Evolutionary conservation across 208 protist genomes (phyloP).

Genomic region (Leishmania major): DNA sequence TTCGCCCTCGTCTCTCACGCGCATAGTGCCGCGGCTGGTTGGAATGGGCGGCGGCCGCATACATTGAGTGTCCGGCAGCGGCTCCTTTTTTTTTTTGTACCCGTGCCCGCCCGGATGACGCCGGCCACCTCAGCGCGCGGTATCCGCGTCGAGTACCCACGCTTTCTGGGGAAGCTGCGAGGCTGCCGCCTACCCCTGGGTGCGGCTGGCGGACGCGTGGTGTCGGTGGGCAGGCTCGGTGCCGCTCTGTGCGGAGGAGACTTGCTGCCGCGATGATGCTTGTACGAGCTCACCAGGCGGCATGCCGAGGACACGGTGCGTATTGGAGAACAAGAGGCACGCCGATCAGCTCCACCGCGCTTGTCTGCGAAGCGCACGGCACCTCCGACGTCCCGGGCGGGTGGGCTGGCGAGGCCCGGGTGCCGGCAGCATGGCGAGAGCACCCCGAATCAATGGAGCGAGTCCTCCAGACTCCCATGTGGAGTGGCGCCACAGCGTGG

Average conservation of each 20-base stretch:
- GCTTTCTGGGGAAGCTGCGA: not conserved
- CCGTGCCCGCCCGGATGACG: not conserved
- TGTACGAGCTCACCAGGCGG: not conserved
- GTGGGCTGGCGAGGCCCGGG: not conserved
- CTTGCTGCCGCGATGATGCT: not conserved
- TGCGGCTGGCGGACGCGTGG: not conserved
- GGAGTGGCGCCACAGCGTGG: not conserved
- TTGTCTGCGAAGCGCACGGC: not conserved
- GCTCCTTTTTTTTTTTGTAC: not conserved
- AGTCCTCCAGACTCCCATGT: not conserved
- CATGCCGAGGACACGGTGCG: rapidly evolving
- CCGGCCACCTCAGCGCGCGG: not conserved
- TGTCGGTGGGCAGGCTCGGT: not conserved
- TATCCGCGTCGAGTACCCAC: not conserved
- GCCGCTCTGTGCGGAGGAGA: not conserved
- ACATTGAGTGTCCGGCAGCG: too few species aligned
- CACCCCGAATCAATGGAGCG: not conserved
- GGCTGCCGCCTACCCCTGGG: not conserved
- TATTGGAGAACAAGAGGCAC: not conserved
- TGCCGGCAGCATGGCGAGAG: not conserved
- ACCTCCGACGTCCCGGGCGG: not conserved
- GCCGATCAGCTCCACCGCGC: too few species aligned
- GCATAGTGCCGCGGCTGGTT: not conserved
- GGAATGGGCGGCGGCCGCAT: too few species aligned
- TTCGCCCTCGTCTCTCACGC: not conserved